Percentiles rank a stretch among this genome's conserved stretches.
Conservation (phyloP, 2,329 filamentous ascomycete species). For the Teratosphaeria viscida region DNA sequence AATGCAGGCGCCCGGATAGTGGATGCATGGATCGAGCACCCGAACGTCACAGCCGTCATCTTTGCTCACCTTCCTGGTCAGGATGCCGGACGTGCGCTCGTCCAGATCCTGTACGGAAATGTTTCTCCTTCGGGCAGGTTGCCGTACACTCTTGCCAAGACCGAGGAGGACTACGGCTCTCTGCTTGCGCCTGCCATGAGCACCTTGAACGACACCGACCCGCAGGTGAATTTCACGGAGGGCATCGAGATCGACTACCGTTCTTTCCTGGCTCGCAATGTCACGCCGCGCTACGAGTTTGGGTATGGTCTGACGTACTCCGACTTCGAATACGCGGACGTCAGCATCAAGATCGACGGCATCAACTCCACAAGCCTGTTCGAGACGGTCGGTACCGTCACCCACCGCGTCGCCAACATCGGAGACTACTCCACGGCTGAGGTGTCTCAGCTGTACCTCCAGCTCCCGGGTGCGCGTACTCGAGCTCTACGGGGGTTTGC, state of each 20-base stretch:
- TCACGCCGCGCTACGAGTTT: constrained; percentile 68
- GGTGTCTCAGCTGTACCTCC: constrained; percentile 45
- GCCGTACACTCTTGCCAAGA: constrained; percentile 22
- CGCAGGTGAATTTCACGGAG: constrained; percentile 65
- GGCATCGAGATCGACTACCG: constrained; percentile 80
- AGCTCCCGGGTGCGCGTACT: constrained; percentile 19
- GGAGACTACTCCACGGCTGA: constrained; percentile 44
- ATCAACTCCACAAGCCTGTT: constrained; percentile 54
- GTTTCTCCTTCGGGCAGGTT: constrained; percentile 20
- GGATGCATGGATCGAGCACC: constrained; percentile 51
- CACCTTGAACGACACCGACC: constrained; percentile 38
- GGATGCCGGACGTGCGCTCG: constrained; percentile 17
- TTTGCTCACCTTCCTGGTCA: constrained; percentile 22
- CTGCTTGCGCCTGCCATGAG: constrained; percentile 8
- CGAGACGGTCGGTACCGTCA: constrained; percentile 48
- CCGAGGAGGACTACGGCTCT: constrained; percentile 18
- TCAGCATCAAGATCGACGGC: constrained; percentile 30
- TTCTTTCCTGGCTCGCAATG: constrained; percentile 56
- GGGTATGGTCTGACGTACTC: constrained; percentile 74
- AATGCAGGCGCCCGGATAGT: constrained; percentile 70
- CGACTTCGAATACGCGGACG: constrained; percentile 61
- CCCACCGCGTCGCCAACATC: constrained; percentile 51
- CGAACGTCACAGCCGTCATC: constrained; percentile 23
- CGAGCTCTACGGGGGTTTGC: constrained; percentile 30
- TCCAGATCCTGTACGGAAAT: constrained; percentile 20